Conservation (phyloP, 179 eudicot species). For the Spinacia oleracea region DNA sequence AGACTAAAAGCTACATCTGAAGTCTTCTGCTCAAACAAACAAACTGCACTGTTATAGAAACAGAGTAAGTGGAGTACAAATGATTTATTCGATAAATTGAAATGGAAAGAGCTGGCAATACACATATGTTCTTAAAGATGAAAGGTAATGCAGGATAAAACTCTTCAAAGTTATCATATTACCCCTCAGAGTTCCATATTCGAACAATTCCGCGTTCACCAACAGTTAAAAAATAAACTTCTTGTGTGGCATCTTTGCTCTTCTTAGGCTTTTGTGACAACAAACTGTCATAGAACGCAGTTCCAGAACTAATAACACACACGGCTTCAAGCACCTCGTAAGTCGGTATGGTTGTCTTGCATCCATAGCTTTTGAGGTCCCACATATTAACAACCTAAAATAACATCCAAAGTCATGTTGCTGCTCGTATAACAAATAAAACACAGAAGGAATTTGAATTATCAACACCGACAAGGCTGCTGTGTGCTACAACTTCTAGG, state of each 20-base stretch:
- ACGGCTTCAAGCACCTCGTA: slow-evolving; percentile 85
- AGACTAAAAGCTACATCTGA: slow-evolving; percentile 77
- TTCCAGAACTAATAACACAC: slow-evolving; percentile 53
- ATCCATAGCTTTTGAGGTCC: slow-evolving; percentile 75
- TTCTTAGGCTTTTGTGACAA: slow-evolving; percentile 40
- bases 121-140: neutral
- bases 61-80: slow-evolving; percentile 18
- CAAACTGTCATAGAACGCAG: slow-evolving; percentile 52
- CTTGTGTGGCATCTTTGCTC: slow-evolving; percentile 38
- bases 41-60: slow-evolving; percentile 60
- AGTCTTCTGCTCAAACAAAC: slow-evolving; percentile 75
- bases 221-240: slow-evolving; percentile 65
- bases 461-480: neutral
- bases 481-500: neutral
- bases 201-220: slow-evolving; percentile 98
- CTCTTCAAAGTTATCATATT: slow-evolving; percentile 21
- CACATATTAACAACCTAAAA: slow-evolving; percentile 87
- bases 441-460: neutral
- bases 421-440: neutral
- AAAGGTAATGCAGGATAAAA: slow-evolving; percentile 1
- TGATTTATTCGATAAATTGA: neutral
- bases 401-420: neutral
- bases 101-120: neutral
- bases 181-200: slow-evolving; percentile 90
- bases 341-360: slow-evolving; percentile 57